Conservation (phyloP, 2,329 filamentous ascomycete species). For the Emergomyces africanus region DNA sequence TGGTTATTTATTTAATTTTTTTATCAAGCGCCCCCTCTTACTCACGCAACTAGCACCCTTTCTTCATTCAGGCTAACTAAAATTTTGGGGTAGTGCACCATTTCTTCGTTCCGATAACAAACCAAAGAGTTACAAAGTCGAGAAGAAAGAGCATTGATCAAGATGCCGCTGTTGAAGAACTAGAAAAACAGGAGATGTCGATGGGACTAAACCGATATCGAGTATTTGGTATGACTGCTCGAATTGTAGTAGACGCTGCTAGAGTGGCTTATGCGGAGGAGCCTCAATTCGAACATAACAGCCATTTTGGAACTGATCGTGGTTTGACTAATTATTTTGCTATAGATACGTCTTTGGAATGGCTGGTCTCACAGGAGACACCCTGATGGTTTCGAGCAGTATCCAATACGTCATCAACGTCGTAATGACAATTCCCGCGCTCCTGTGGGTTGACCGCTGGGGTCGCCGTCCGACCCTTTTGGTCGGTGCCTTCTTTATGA, state of each 20-base stretch:
- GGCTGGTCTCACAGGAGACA: conserved; percentile 50
- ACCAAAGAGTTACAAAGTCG: conserved; percentile 56
- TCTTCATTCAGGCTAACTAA: not conserved
- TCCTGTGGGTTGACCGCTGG: conserved; percentile 63
- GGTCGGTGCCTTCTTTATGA: conserved; percentile 53
- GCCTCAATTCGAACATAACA: conserved; percentile 69
- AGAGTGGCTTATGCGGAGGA: conserved; percentile 69
- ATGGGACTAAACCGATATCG: conserved; percentile 50
- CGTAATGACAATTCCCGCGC: conserved; percentile 60
- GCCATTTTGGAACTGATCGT: conserved; percentile 40
- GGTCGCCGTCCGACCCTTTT: conserved; percentile 58
- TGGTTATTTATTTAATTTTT: no score
- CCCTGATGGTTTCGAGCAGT: conserved; percentile 50
- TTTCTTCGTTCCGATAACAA: conserved; percentile 72
- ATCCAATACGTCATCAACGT: conserved; percentile 75
- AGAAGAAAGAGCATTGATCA: conserved; percentile 27
- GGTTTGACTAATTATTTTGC: not conserved
- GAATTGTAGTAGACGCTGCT: conserved; percentile 79
- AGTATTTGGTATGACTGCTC: conserved; percentile 91
- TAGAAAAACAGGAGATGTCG: conserved; percentile 36
- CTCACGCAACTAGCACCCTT: conserved; percentile 5
- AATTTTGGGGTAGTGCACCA: conserved; percentile 53
- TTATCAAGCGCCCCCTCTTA: not conserved
- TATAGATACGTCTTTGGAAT: conserved; percentile 54
- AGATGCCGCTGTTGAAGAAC: conserved; percentile 22